These are phyloP conservation scores for Acidomyces sp. DNA, from an alignment of 495 filamentous ascomycete species.

Conservation along the genomic window DNA sequence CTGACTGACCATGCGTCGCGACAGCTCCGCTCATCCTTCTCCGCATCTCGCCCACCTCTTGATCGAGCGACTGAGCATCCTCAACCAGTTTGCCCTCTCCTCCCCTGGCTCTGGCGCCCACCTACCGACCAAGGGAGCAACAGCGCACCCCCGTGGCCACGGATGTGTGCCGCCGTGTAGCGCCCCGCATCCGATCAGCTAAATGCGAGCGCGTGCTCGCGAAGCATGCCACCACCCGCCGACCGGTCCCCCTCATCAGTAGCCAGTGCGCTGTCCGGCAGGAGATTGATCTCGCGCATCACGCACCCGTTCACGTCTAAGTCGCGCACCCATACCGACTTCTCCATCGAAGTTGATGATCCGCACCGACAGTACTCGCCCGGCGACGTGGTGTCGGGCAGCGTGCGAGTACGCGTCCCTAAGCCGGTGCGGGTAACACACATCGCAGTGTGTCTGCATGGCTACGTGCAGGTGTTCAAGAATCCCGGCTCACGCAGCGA, in stretches of 20 bases:
- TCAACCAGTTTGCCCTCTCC: too few relatives aligned
- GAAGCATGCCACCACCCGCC: constrained; percentile 26
- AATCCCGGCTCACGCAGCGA: constrained; percentile 55
- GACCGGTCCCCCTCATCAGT: constrained; percentile 18
- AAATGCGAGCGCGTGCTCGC: too few relatives aligned
- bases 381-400: constrained; percentile 54
- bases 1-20: too few relatives aligned
- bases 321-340: constrained; percentile 66
- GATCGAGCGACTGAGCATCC: too few relatives aligned
- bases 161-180: too few relatives aligned
- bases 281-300: constrained; percentile 45
- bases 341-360: constrained; percentile 67
- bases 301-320: constrained; percentile 47
- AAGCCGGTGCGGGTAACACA: constrained; percentile 82
- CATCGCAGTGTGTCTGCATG: constrained; percentile 74
- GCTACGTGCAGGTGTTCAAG: constrained; percentile 78
- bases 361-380: constrained; percentile 75
- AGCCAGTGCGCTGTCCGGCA: constrained; percentile 17
- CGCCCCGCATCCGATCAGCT: too few relatives aligned
- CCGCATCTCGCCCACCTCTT: too few relatives aligned
- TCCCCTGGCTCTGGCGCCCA: too few relatives aligned
- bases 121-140: too few relatives aligned
- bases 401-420: constrained; percentile 65
- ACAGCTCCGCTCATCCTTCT: too few relatives aligned
- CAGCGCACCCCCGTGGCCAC: too few relatives aligned